Conservation (phyloP, 305 asterid species). For the Caryopteris hybrid region DNA sequence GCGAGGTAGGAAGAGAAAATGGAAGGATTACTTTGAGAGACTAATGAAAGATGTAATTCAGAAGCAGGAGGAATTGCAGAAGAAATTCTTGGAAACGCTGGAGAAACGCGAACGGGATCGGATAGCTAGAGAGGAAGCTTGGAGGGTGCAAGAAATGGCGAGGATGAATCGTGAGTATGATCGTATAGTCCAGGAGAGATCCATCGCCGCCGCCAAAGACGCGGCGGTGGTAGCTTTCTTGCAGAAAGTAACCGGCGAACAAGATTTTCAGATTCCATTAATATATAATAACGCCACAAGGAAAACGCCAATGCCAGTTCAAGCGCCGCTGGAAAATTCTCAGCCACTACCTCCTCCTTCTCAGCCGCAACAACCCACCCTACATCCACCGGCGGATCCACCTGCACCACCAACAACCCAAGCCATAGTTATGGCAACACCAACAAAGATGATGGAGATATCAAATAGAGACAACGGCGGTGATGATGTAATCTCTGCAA, state of each 20-base stretch:
- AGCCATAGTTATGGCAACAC: constrained; percentile 7
- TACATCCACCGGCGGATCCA: constrained; percentile 14
- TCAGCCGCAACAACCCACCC: constrained; percentile 1
- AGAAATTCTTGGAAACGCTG: constrained; percentile 44
- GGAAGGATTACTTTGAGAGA: constrained; percentile 69
- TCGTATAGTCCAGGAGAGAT: constrained; percentile 70
- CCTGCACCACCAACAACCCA: constrained; percentile 1
- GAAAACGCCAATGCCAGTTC: constrained; percentile 11
- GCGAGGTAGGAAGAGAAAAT: constrained; percentile 63
- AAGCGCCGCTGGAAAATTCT: constrained; percentile 12
- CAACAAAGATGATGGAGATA: constrained; percentile 15
- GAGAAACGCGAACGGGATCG: constrained; percentile 58
- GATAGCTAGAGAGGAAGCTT: constrained; percentile 51
- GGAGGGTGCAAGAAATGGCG: constrained; percentile 59
- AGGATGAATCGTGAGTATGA: constrained; percentile 69
- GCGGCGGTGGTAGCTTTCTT: constrained; percentile 57
- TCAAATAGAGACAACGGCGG: constrained; percentile 29
- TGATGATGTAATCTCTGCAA: constrained; percentile 26
- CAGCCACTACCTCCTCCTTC: neutral
- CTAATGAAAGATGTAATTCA: constrained; percentile 41
- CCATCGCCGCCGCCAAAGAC: constrained; percentile 59
- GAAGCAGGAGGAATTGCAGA: constrained; percentile 65
- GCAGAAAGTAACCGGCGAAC: constrained; percentile 57
- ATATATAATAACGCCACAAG: neutral
- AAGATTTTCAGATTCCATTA: constrained; percentile 32